phyloP scores from a whole-genome alignment of 2,329 filamentous ascomycete genomes.

The Penicillium sclerotiorum region DNA sequence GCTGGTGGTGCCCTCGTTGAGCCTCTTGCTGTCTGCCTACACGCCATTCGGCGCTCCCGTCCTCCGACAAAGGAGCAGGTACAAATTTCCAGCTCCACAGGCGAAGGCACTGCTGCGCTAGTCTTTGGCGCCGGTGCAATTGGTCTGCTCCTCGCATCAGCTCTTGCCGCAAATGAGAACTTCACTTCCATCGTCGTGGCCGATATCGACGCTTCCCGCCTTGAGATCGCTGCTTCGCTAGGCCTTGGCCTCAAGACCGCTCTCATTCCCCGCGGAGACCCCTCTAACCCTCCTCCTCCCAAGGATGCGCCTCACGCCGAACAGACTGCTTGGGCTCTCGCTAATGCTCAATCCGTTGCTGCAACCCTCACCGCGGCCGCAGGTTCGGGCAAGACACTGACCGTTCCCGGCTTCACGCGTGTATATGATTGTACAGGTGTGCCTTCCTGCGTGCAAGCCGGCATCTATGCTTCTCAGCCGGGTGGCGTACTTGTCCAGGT shows the following conservation, averaged over 20 bases:
- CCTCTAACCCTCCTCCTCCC: slow-evolving; percentile 32
- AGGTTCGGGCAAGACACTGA: slow-evolving; percentile 15
- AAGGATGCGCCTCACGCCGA: slow-evolving; percentile 35
- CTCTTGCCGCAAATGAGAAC: slow-evolving; percentile 57
- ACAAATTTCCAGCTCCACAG: slow-evolving; percentile 43
- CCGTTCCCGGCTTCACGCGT: slow-evolving; percentile 41
- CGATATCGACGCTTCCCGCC: slow-evolving; percentile 60
- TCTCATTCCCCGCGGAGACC: slow-evolving; percentile 38
- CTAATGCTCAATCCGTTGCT: slow-evolving; percentile 42
- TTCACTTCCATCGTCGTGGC: slow-evolving; percentile 61
- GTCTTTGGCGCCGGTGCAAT: slow-evolving; percentile 66
- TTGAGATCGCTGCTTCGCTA: slow-evolving; percentile 56
- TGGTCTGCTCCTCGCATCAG: slow-evolving; percentile 61
- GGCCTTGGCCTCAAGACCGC: slow-evolving; percentile 39
- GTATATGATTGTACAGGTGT: slow-evolving; percentile 52
- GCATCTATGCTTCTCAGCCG: slow-evolving; percentile 48
- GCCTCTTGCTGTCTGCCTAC: slow-evolving; percentile 62
- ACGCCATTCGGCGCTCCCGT: slow-evolving; percentile 59
- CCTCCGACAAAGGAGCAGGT: slow-evolving; percentile 44
- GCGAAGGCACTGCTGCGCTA: slow-evolving; percentile 52
- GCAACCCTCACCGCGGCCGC: slow-evolving; percentile 30
- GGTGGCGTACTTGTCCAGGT: slow-evolving; percentile 59
- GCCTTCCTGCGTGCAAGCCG: slow-evolving; percentile 48
- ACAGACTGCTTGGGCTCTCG: slow-evolving; percentile 35
- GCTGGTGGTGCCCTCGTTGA: slow-evolving; percentile 63